Evolutionary conservation across 2,329 filamentous ascomycete species (phyloP), one percentile per base, ranked within the genome.

Genomic region (Clonostachys chloroleuca): DNA sequence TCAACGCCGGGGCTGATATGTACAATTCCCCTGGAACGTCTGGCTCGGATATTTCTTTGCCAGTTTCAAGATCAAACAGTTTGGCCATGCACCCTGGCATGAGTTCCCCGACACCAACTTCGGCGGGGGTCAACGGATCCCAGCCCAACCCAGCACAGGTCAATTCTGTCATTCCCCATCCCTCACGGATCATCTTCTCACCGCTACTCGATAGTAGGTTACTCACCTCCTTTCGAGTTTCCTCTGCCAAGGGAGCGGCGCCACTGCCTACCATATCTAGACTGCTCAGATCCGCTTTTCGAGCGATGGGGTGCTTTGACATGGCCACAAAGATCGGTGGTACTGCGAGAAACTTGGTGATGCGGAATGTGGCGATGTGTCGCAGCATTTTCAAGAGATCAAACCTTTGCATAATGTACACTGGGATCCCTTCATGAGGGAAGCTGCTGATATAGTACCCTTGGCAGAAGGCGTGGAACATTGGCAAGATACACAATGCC

Each of bases 121-220:
- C 9, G 57, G 92, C 76, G 49, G 94, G 75, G 60, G 81, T 51
- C 59, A 92, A 92, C 17, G 89, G 75, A 52, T 87, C 74, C 77
- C 83, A 91, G 7, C 74, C 75, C 12, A 87, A 74, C 16, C 79
- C 73, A 1, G 85, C 82, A 62, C 89, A 92, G 1, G 89, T 94
- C 4, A 78, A 68, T 61, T 94, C 89, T 2, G 89, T 94, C 89
- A 95, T 92, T 6, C 90, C 90, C 86, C 88, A 95, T 5, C 88
- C 89, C 64, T 92, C 89, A 59, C 70, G 68, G 12, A 43, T 34
- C 48, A 83, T 58, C 49, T 68, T 74, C 59, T 86, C 75, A 18
- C 17, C 14, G 14, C 36, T 18, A n/a, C 17, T 18, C 14, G 36
- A 18, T n/a, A 39, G 14, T 10, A 82, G 76, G 53, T 85, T 81